Evolutionary conservation across 2,329 filamentous ascomycete species (phyloP), one percentile per base, ranked within the genome.

Genomic region (Epichloe gansuensis): DNA sequence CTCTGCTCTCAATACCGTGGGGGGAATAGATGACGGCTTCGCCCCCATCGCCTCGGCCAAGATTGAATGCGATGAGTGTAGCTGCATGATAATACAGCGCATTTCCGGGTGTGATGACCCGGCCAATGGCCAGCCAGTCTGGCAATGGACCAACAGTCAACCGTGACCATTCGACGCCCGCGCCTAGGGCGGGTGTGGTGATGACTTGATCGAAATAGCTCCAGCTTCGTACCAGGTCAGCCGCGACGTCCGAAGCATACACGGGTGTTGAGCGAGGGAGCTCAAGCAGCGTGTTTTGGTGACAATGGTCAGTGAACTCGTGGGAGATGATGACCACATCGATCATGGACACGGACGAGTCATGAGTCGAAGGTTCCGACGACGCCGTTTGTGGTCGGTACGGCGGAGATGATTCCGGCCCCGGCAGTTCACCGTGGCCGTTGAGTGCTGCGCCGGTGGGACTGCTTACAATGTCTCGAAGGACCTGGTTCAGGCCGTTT

Each of bases 301-400:
- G 81, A 63, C 80, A 84, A 60, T 84, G 82, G 59, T 85, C 81
- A 1, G 81, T 84, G 57, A 85, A 85, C 61, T 85, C 81, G 60
- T 85, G 81, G 15, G 73, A 78, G 35, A 85, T 70, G 31, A 72
- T 71, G 2, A 85, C 78, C 2, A 68, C 75, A 60, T 85, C 81
- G 34, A 85, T 74, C 44, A 71, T 69, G 12, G 66, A 67, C 31
- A 17, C 43, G 3, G n/a, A n/a, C 34, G 25, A 47, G n/a, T 21
- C 34, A 17, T 17, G 9, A 8, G 17, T 25, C 40, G 23, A 6
- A 9, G 9, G 9, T 13, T 27, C 43, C 47, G 27, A 42, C 41
- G 6, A 42, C 41, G 6, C 54, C 51, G 1, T 63, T 60, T 0
- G 52, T 43, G 23, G 21, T 47, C 43, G 48, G 31, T 17, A 50